Base-by-base conservation (phyloP, 2,329 filamentous ascomycete species). In the Fusarium redolens region DNA sequence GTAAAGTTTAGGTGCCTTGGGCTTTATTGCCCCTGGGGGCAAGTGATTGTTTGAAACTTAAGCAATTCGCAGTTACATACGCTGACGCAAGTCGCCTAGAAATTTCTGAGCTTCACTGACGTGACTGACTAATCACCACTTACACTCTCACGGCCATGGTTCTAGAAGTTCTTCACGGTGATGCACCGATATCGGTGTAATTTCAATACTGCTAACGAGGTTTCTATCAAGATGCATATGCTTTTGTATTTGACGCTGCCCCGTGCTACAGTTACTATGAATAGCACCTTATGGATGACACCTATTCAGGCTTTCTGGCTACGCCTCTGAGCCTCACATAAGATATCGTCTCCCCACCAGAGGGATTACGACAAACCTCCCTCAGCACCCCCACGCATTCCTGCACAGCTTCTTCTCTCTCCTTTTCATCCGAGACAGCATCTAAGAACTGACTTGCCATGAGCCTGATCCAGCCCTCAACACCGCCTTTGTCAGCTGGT, bases 391-490 rank as follows among this genome's bases (percentile, higher is more conserved):
- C 85, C 13, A 85, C 85, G 10, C 88, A 85, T 81, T 91, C 88
- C 73, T 77, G 82, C 5, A 91, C 84, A 10, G 83, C 86, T 47
- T 79, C 83, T 68, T 91, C 89, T 69, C 87, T 85, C 80, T 84
- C 81, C 51, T 76, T 79, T 35, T 82, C 80, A 30, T 81, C 83
- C 4, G 81, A 78, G 13, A 92, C 78, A 4, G 81, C 83, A 70
- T 91, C 88, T 62, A 93, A 82, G 54, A 91, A 86, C 70, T 83
- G 81, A 68, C 86, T 88, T 4, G 87, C 90, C 85, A 93, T 91
- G 68, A 93, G 79, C 73, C 87, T 82, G 31, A 92, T 82, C 91
- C 92, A 93, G 3, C 90, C 91, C 61, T 89, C 87, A 15, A 93
- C 82, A 0, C 91, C 91, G 5, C 89, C 89, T 66, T 80, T 81